phyloP scores from a whole-genome alignment of 129 eudicot genomes.

The Helianthus annuus region HanXRQr2.0-SUNRISE NC_035433.2:112779333-112779832 shows the following conservation, averaged over 20 bases:
- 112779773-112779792: slow-evolving; percentile 1
- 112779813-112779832: neutral
- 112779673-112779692: slow-evolving; percentile 68
- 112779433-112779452: slow-evolving; percentile 74
- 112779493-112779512: slow-evolving; percentile 6
- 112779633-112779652: slow-evolving; percentile 90
- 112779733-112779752: slow-evolving; percentile 94
- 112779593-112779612: slow-evolving; percentile 76
- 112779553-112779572: slow-evolving; percentile 81
- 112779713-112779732: slow-evolving; percentile 74
- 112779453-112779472: slow-evolving; percentile 92
- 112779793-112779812: neutral
- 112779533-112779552: too few relatives aligned
- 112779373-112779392: slow-evolving; percentile 84
- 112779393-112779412: slow-evolving; percentile 70
- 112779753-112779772: slow-evolving; percentile 96
- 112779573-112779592: slow-evolving; percentile 85
- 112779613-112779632: slow-evolving; percentile 83
- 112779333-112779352: slow-evolving; percentile 26
- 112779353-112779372: slow-evolving; percentile 79
- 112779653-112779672: slow-evolving; percentile 98
- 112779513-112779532: too few relatives aligned
- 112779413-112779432: slow-evolving; percentile 67
- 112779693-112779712: slow-evolving; percentile 59
- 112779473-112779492: slow-evolving; percentile 8